Percentiles rank a stretch among this genome's conserved stretches.
Evolutionary conservation across 2,329 filamentous ascomycete genomes (phyloP).

Genomic region (Aspergillus brasiliensis): DNA sequence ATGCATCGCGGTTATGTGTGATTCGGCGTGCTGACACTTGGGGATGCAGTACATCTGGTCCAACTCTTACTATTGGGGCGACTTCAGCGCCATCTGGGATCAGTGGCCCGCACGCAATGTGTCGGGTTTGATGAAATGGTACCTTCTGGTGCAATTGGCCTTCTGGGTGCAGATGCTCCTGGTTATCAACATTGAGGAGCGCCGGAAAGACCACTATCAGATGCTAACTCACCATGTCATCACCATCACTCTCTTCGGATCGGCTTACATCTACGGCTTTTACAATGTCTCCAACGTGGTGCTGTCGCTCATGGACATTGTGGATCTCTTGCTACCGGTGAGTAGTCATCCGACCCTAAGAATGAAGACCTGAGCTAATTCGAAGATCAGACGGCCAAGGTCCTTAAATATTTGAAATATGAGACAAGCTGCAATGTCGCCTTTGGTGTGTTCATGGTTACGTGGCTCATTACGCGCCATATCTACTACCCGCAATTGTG

Average conservation of each 20-base stretch:
- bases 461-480: slow-evolving; percentile 84
- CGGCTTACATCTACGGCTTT: slow-evolving; percentile 83
- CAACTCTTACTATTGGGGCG: slow-evolving; percentile 75
- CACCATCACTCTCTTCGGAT: slow-evolving; percentile 76
- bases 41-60: slow-evolving; percentile 71
- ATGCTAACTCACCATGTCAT: slow-evolving; percentile 96
- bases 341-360: slow-evolving; percentile 31
- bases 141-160: slow-evolving; percentile 84
- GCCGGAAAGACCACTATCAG: slow-evolving; percentile 91
- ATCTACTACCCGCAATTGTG: slow-evolving; percentile 75
- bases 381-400: slow-evolving; percentile 72
- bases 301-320: slow-evolving; percentile 88
- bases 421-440: slow-evolving; percentile 74
- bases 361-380: background rate
- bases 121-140: slow-evolving; percentile 75
- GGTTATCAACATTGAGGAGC: slow-evolving; percentile 91
- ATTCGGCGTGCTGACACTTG: slow-evolving; percentile 11
- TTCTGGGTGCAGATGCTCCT: slow-evolving; percentile 96
- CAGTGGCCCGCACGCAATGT: slow-evolving; percentile 81
- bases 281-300: slow-evolving; percentile 88
- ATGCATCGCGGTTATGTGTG: slow-evolving; percentile 2
- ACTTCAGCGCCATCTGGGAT: slow-evolving; percentile 77
- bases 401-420: slow-evolving; percentile 85
- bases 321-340: slow-evolving; percentile 86
- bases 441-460: slow-evolving; percentile 82